Conservation (phyloP, 1,139 yeast genomes). For the Kurtzmaniella quercitrusa region DNA sequence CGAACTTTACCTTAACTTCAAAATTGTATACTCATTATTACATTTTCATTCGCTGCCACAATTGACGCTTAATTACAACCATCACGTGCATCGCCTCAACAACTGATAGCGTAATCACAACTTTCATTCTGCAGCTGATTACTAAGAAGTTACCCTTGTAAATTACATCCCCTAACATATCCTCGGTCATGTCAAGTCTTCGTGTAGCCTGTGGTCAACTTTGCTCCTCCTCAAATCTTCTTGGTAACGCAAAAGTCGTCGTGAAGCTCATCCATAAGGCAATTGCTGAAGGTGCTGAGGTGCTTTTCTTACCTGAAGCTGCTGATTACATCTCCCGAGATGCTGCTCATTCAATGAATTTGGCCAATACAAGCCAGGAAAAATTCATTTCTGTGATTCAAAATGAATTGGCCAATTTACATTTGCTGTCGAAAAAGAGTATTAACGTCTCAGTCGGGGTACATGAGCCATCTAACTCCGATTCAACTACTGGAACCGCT, state of each 20-base stretch:
- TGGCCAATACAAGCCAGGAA: conserved; percentile 51
- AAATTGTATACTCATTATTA: too few relatives aligned
- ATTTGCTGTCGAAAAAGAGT: conserved; percentile 10
- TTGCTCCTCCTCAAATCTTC: conserved; percentile 64
- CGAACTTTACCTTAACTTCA: too few relatives aligned
- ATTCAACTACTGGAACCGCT: conserved; percentile 13
- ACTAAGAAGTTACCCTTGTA: conserved; percentile 8
- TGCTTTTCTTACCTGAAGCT: conserved; percentile 89
- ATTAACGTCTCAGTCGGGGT: conserved; percentile 58
- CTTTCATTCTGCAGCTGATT: neutral
- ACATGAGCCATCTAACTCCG: conserved; percentile 60
- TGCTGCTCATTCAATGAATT: conserved; percentile 57
- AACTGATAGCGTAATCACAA: neutral
- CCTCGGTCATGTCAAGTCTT: conserved; percentile 8
- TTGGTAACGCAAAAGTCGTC: conserved; percentile 56
- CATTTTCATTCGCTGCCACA: neutral
- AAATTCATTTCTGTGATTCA: conserved; percentile 51
- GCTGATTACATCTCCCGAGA: conserved; percentile 78
- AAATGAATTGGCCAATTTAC: conserved; percentile 31
- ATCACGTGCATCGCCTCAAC: neutral
- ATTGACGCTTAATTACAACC: neutral
- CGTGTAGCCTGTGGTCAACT: conserved; percentile 82
- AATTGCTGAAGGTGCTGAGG: conserved; percentile 50
- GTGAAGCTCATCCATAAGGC: conserved; percentile 60
- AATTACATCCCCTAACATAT: conserved; percentile 19